Conservation (phyloP, 2,329 filamentous ascomycete species). For the Talaromyces sp. region DNA sequence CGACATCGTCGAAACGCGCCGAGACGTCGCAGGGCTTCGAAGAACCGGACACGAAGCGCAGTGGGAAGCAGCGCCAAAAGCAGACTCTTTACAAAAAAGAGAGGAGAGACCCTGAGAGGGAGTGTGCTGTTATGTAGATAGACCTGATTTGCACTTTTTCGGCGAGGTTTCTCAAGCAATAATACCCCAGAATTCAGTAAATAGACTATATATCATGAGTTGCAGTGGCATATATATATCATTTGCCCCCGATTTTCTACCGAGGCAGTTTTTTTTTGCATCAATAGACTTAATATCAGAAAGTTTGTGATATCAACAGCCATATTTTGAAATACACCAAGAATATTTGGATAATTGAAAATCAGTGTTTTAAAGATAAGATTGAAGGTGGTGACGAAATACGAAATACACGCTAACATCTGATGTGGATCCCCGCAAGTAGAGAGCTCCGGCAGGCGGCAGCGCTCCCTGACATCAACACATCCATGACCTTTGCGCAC, state of each 20-base stretch:
- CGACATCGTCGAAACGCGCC: not conserved
- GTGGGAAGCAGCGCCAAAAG: slow-evolving; percentile 26
- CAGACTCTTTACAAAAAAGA: slow-evolving; percentile 29
- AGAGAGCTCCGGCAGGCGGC: not conserved
- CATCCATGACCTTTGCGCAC: not conserved
- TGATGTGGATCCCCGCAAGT: not conserved
- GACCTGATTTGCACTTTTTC: not conserved
- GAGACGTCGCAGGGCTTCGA: slow-evolving; percentile 17
- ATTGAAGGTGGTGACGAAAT: not conserved
- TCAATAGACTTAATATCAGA: not conserved
- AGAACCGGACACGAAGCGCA: slow-evolving; percentile 17
- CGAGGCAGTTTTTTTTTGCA: not conserved
- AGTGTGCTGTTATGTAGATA: slow-evolving; percentile 38
- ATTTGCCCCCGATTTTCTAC: not conserved
- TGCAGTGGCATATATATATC: not conserved
- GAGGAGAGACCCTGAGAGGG: slow-evolving; percentile 34
- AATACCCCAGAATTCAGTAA: not conserved
- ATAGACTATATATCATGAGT: not conserved
- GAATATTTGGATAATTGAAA: not conserved
- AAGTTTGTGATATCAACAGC: not conserved
- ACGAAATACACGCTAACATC: not conserved
- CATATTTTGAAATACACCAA: not conserved
- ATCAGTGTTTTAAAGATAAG: not conserved
- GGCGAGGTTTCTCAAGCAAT: not conserved
- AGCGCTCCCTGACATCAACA: not conserved